Conservation (phyloP, 345 rosid species). For the Erucastrum elatum region DNA sequence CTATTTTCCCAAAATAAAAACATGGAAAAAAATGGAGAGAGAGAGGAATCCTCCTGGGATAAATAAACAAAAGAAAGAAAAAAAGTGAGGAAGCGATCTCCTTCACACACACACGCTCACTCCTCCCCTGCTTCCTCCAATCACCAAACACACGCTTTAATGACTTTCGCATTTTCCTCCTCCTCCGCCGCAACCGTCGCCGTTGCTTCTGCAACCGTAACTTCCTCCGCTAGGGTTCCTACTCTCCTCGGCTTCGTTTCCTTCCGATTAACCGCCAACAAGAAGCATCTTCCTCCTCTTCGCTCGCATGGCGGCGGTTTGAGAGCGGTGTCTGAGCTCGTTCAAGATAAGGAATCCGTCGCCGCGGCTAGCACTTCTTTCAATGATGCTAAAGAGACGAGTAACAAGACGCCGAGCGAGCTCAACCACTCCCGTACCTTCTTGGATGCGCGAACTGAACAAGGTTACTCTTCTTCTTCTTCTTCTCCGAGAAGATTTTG, state of each 20-base stretch:
- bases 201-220: slow-evolving; percentile 40
- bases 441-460: slow-evolving; percentile 64
- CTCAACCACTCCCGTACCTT: slow-evolving; percentile 61
- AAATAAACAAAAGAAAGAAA: slow-evolving; percentile 17
- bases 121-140: slow-evolving; percentile 26
- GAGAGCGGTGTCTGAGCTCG: slow-evolving; percentile 63
- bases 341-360: slow-evolving; percentile 56
- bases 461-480: slow-evolving; percentile 51
- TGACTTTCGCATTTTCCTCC: slow-evolving; percentile 52
- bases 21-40: slow-evolving; percentile 1
- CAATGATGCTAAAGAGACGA: slow-evolving; percentile 12
- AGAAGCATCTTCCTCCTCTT: slow-evolving; percentile 31
- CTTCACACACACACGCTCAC: slow-evolving; percentile 6
- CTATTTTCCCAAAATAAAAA: slow-evolving; percentile 10
- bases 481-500: background rate
- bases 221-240: slow-evolving; percentile 42
- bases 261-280: slow-evolving; percentile 36
- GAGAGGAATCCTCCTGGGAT: slow-evolving; percentile 16
- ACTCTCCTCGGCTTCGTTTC: slow-evolving; percentile 23
- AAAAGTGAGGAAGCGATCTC: slow-evolving; percentile 25
- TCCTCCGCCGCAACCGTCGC: slow-evolving; percentile 43
- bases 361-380: slow-evolving; percentile 36
- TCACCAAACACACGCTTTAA: slow-evolving; percentile 27
- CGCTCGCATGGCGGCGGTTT: slow-evolving; percentile 42
- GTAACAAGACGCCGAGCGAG: slow-evolving; percentile 25